phyloP scores from a whole-genome alignment of 2,329 filamentous ascomycete species.

The Cladorrhinum sp. region DNA sequence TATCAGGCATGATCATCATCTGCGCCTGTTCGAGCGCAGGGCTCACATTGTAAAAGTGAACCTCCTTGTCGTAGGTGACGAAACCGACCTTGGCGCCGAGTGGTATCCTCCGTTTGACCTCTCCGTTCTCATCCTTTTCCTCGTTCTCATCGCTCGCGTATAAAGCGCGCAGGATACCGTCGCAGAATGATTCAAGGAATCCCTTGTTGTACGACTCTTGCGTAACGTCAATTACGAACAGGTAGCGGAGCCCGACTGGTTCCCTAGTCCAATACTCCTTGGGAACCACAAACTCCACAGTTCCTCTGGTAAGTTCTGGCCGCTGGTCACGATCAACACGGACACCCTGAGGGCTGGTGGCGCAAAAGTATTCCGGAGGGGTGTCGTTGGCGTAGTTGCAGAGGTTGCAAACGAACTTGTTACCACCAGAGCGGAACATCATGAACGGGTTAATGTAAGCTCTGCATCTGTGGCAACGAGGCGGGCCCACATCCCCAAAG shows the following conservation, averaged over 20 bases:
- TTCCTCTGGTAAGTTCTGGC: slow-evolving; percentile 85
- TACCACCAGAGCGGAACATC: slow-evolving; percentile 91
- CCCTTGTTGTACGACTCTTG: slow-evolving; percentile 89
- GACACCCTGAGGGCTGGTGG: slow-evolving; percentile 80
- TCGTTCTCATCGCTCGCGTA: slow-evolving; percentile 66
- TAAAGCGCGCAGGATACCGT: slow-evolving; percentile 79
- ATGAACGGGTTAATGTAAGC: slow-evolving; percentile 99
- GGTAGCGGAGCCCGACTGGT: slow-evolving; percentile 79
- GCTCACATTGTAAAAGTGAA: slow-evolving; percentile 96
- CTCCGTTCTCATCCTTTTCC: slow-evolving; percentile 49
- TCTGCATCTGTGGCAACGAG: slow-evolving; percentile 86
- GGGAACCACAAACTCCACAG: slow-evolving; percentile 92
- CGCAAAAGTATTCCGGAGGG: slow-evolving; percentile 85
- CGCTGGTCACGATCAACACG: slow-evolving; percentile 85
- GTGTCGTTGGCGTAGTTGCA: slow-evolving; percentile 98
- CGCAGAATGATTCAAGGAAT: slow-evolving; percentile 84
- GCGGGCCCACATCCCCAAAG: slow-evolving; percentile 87
- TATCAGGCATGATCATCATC: slow-evolving; percentile 97
- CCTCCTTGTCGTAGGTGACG: slow-evolving; percentile 91
- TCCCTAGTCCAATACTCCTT: slow-evolving; percentile 99
- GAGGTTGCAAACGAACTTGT: slow-evolving; percentile 97
- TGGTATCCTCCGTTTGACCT: slow-evolving; percentile 62
- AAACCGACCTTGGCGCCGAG: slow-evolving; percentile 86
- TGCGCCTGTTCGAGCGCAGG: slow-evolving; percentile 79
- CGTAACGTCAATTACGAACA: slow-evolving; percentile 92